Conservation (phyloP, 2,329 filamentous ascomycete genomes). For the Chaetomium sp. region DNA sequence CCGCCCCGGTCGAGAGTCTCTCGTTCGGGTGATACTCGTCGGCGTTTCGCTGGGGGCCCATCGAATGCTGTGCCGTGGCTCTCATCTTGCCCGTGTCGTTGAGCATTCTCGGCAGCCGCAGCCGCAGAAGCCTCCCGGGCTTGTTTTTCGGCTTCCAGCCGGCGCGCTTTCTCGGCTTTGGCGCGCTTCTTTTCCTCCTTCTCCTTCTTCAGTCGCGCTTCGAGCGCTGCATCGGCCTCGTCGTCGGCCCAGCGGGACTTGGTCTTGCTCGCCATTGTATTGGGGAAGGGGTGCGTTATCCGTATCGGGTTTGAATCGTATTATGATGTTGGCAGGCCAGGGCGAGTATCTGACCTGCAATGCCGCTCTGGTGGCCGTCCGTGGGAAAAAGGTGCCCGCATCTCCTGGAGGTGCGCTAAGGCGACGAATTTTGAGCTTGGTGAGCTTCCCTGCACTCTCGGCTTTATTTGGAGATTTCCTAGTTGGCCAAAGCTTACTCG, state of each 20-base stretch:
- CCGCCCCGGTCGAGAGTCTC: conserved; percentile 22
- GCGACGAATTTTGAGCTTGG: too few species aligned
- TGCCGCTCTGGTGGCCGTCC: not conserved
- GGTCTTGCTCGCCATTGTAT: conserved; percentile 49
- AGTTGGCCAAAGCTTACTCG: conserved; percentile 18
- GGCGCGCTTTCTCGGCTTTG: conserved; percentile 75
- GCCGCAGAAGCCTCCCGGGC: conserved; percentile 31
- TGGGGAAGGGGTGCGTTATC: not conserved
- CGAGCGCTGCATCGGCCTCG: conserved; percentile 70
- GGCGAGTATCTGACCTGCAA: not conserved
- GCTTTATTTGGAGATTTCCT: conserved; percentile 20
- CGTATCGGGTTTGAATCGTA: not conserved
- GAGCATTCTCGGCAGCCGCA: conserved; percentile 5
- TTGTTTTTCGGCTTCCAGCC: conserved; percentile 46
- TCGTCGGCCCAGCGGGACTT: conserved; percentile 85
- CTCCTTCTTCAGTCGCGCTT: conserved; percentile 66
- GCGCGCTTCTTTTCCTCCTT: conserved; percentile 84
- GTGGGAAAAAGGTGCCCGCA: not conserved
- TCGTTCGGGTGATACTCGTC: conserved; percentile 46
- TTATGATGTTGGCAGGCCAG: not conserved
- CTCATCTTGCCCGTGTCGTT: conserved; percentile 4
- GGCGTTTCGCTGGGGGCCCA: conserved; percentile 55
- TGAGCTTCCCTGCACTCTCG: not conserved
- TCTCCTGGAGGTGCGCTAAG: too few species aligned
- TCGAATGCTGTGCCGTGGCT: conserved; percentile 24